Percentiles rank a stretch among this genome's conserved stretches.
Conservation (phyloP, 2,329 filamentous ascomycete genomes). For the Hypoxylon sp. region DNA sequence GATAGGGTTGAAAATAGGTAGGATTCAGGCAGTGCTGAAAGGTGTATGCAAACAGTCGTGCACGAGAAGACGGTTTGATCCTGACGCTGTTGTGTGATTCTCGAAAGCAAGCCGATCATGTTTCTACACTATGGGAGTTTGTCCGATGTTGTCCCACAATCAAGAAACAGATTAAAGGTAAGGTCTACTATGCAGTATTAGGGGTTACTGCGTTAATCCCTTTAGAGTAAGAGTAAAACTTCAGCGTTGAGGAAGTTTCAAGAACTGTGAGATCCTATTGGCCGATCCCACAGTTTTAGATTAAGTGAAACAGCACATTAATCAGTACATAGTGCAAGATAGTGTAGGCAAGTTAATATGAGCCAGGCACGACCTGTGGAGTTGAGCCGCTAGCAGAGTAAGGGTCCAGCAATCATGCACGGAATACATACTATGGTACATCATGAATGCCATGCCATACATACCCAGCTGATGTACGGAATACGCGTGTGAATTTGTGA, state of each 20-base stretch:
- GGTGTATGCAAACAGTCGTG: not conserved
- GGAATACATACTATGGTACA: not conserved
- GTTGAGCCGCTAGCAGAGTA: slow-evolving; percentile 3
- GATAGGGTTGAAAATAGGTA: not conserved
- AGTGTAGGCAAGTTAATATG: slow-evolving; percentile 1
- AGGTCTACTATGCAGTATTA: too few species aligned
- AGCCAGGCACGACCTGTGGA: not conserved
- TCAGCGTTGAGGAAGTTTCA: slow-evolving; percentile 38
- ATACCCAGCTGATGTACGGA: too few species aligned
- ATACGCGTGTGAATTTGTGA: too few species aligned
- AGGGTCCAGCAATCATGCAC: not conserved
- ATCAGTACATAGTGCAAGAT: too few species aligned
- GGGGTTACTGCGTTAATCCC: slow-evolving; percentile 16
- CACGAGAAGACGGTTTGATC: not conserved
- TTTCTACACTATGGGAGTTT: slow-evolving; percentile 12
- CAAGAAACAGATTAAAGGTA: slow-evolving; percentile 24
- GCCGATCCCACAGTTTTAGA: slow-evolving; percentile 5
- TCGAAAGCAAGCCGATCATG: not conserved
- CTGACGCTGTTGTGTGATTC: not conserved
- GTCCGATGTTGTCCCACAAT: slow-evolving; percentile 15
- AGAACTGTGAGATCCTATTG: slow-evolving; percentile 26
- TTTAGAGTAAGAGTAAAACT: slow-evolving; percentile 27
- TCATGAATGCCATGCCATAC: not conserved
- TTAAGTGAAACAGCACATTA: slow-evolving; percentile 35
- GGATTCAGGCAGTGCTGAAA: not conserved